These are phyloP conservation scores for Fusarium incarnatum DNA, from an alignment of 2,329 filamentous ascomycete genomes.

Conservation along the genomic window DNA sequence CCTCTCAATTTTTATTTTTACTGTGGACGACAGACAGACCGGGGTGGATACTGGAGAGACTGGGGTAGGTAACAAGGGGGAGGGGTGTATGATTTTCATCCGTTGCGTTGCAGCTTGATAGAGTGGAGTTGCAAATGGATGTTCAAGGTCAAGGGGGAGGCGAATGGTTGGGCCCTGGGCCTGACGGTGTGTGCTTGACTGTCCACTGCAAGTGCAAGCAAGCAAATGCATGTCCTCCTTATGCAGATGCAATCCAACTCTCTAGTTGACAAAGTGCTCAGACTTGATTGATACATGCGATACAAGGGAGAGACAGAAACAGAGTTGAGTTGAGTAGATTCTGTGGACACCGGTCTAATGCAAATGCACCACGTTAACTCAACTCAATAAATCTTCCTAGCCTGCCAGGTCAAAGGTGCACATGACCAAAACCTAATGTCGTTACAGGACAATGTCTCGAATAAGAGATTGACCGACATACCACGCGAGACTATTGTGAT, in stretches of 20 bases:
- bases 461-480: slow-evolving; percentile 41
- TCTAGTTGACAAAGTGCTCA: slow-evolving; percentile 18
- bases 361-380: slow-evolving; percentile 34
- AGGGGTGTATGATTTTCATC: slow-evolving; percentile 37
- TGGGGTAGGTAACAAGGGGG: slow-evolving; percentile 39
- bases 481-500: slow-evolving; percentile 30
- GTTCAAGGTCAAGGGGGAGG: slow-evolving; percentile 38
- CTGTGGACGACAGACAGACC: slow-evolving; percentile 37
- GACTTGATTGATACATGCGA: slow-evolving; percentile 27
- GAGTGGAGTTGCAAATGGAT: slow-evolving; percentile 26
- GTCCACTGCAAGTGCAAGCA: slow-evolving; percentile 1
- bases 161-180: slow-evolving; percentile 28
- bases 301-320: slow-evolving; percentile 27
- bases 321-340: background rate
- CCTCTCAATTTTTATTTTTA: slow-evolving; percentile 21
- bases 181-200: slow-evolving; percentile 12
- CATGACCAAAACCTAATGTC: slow-evolving; percentile 34
- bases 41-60: slow-evolving; percentile 44
- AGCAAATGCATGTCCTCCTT: slow-evolving; percentile 25
- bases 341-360: slow-evolving; percentile 30
- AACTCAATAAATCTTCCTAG: slow-evolving; percentile 32
- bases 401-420: slow-evolving; percentile 17
- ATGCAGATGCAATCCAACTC: slow-evolving; percentile 8
- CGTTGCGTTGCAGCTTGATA: slow-evolving; percentile 27
- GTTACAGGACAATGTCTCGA: slow-evolving; percentile 32